Percentiles rank a stretch among this genome's conserved stretches.
Evolutionary conservation across 306 rosid species (phyloP).

Genomic region (Rosa lucieae): DNA sequence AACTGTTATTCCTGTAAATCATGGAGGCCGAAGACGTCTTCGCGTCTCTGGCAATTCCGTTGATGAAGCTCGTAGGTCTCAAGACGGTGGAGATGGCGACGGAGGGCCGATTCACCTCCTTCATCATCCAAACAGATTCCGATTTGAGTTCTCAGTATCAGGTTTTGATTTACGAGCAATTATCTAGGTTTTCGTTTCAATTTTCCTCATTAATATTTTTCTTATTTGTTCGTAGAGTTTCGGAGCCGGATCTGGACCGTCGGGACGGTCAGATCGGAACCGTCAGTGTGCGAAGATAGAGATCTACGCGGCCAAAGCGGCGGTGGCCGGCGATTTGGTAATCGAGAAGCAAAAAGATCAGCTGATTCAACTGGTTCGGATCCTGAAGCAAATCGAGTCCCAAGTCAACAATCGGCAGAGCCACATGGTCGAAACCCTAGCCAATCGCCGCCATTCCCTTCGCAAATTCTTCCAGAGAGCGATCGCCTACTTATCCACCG

Average conservation of each 20-base stretch:
- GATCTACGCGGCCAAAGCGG: background rate
- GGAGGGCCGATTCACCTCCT: slow-evolving; percentile 15
- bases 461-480: background rate
- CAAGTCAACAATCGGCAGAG: slow-evolving; percentile 2
- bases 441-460: background rate
- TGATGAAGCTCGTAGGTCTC: slow-evolving; percentile 22
- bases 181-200: background rate
- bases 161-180: background rate
- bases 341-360: slow-evolving; percentile 18
- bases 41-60: slow-evolving; percentile 4
- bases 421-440: slow-evolving; percentile 17
- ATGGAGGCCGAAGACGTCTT: slow-evolving; percentile 12
- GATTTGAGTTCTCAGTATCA: background rate
- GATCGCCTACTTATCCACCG: background rate
- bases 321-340: slow-evolving; percentile 3
- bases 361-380: background rate
- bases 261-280: background rate
- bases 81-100: slow-evolving; percentile 17
- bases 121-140: slow-evolving; percentile 2
- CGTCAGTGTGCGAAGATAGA: slow-evolving; percentile 3
- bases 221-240: background rate
- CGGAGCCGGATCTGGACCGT: background rate
- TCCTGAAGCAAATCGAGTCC: slow-evolving; percentile 12
- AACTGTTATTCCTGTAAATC: background rate
- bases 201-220: too few relatives aligned